Evolutionary conservation across 176 grass and related monocot species (phyloP).

Genomic region (Rhynchospora pubera): DNA sequence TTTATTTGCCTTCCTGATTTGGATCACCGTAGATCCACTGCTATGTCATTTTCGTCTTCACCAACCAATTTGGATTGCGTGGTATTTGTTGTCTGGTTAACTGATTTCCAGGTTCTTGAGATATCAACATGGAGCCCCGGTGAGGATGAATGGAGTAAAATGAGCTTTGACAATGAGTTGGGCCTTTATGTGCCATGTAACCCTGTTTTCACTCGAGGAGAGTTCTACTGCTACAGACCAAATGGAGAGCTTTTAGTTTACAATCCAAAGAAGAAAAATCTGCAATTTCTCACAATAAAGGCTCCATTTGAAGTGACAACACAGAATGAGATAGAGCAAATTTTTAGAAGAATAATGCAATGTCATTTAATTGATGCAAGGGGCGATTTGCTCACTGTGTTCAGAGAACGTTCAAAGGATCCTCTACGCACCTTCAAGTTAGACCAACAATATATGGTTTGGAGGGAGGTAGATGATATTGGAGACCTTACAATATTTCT

Average conservation of each 20-base stretch:
- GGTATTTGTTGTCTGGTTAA: not conserved
- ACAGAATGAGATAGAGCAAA: no score
- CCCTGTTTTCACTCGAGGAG: not conserved
- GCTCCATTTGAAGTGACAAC: not conserved
- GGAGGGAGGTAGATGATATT: not conserved
- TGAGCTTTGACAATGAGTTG: not conserved
- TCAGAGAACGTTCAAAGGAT: not conserved
- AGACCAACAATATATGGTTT: not conserved
- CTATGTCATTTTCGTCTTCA: not conserved
- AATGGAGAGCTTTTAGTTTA: constrained; percentile 5
- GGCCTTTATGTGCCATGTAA: not conserved
- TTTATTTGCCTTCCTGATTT: not conserved
- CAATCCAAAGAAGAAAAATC: not conserved
- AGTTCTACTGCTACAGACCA: constrained; percentile 6
- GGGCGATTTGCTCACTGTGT: not conserved
- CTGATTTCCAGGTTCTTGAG: not conserved
- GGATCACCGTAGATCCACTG: no score
- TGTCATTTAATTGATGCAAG: not conserved
- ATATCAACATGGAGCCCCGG: constrained; percentile 4
- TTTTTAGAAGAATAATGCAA: not conserved
- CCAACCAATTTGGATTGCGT: not conserved
- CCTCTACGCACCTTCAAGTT: not conserved
- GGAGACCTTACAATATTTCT: no score
- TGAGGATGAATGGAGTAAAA: not conserved
- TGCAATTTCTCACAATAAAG: not conserved